Base-by-base conservation (phyloP, 306 rosid species). In the Trifolium repens region DNA sequence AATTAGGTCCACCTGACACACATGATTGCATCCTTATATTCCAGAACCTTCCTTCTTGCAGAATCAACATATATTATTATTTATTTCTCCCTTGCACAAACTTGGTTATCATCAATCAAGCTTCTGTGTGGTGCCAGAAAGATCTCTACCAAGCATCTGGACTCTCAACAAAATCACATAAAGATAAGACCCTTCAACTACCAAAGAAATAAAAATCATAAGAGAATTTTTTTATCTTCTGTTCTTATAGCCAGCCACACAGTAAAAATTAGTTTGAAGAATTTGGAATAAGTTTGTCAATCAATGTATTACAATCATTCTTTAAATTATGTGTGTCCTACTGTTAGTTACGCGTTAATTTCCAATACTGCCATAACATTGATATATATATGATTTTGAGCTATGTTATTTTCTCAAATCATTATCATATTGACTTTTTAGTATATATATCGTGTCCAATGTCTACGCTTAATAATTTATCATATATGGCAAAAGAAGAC, bases 41-140 rank as follows among this genome's bases (percentile, higher is more conserved):
- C 79, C 79, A 57, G 60, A 82, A 68, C 22, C 61, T 76, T 78
- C 73, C 73, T 13, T 75, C 70, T 54, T 35, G n/a, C 8, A 82
- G 49, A 80, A 15, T 67, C 79, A 74, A 66, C 40, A 9, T 15
- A 40, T 8, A 9, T 42, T 8, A 9, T 42, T 27, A 0, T 64
- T 19, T 65, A 77, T 46, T 69, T 30, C 32, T 59, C 30, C 46
- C 53, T 61, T 68, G 68, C 84, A 53, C 62, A 71, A 40, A 37
- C 74, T 70, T 78, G 50, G 79, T 65, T 80, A 85, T 78, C 88
- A 72, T 75, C 55, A 22, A 67, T 75, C 55, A 22, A 52, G 44
- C 68, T 61, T 10, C n/a, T 37, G 15, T 43, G 65, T 57, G 71
- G 74, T 59, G 72, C 67, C 73, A 57, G 64, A 66, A 63, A 52